These are phyloP conservation scores for Ophiocordyceps unilateralis DNA, from an alignment of 2,329 filamentous ascomycete genomes.

Conservation along the genomic window DNA sequence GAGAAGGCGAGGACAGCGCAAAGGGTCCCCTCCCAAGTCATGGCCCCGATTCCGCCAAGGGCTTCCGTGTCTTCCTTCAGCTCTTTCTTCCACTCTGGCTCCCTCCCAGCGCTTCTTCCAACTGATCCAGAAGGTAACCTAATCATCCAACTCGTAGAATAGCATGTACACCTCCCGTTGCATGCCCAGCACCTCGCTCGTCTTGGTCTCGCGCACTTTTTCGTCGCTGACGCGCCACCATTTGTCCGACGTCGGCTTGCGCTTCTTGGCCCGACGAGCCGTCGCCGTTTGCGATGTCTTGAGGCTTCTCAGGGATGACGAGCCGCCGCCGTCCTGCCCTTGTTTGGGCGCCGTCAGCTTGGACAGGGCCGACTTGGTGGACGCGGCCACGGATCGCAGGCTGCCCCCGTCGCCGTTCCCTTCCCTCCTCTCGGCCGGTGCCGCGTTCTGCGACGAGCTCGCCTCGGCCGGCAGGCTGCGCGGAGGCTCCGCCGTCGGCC, in stretches of 20 bases:
- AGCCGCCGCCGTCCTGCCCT: constrained; percentile 7
- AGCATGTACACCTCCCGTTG: constrained; percentile 90
- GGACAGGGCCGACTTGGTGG: constrained; percentile 35
- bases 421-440: constrained; percentile 7
- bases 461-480: constrained; percentile 10
- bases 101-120: no score
- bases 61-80: no score
- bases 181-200: constrained; percentile 78
- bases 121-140: no score
- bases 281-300: constrained; percentile 6
- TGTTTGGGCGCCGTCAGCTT: constrained; percentile 24
- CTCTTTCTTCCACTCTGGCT: no score
- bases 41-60: no score
- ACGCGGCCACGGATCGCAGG: constrained; percentile 38
- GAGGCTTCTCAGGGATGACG: constrained; percentile 5
- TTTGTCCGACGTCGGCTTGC: constrained; percentile 41
- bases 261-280: constrained; percentile 32
- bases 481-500: constrained; percentile 12
- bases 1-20: no score
- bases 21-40: no score
- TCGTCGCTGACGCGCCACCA: constrained; percentile 99
- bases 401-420: constrained; percentile 32
- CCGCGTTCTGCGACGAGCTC: constrained; percentile 7
- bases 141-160: constrained; percentile 76
- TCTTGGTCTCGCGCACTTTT: constrained; percentile 88